phyloP scores from a whole-genome alignment of 441 rosid species.

The Raphanus hybrid region DNA sequence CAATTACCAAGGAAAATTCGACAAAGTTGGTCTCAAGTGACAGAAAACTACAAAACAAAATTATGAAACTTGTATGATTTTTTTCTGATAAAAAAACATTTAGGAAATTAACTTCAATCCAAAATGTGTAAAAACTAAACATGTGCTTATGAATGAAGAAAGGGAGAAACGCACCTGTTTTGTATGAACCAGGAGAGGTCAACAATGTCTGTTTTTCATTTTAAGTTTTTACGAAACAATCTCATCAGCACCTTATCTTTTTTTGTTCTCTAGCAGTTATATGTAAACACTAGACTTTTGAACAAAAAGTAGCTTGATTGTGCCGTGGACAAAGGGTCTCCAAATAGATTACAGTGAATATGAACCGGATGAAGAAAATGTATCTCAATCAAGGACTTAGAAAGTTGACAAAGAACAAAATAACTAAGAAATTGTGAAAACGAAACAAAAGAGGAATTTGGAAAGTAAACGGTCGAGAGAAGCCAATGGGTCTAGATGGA shows the following conservation, averaged over 20 bases:
- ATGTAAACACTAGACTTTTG: conserved; percentile 13
- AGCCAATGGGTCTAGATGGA: conserved; percentile 17
- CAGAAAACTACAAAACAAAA: conserved; percentile 2
- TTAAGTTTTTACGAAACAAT: conserved; percentile 15
- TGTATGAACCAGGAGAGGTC: conserved; percentile 34
- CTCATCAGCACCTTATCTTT: conserved; percentile 14
- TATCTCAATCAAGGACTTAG: conserved; percentile 9
- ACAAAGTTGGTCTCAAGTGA: conserved; percentile 19
- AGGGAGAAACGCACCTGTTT: conserved; percentile 18
- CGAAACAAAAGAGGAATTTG: neutral
- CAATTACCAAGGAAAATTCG: conserved; percentile 4
- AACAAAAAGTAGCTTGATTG: neutral
- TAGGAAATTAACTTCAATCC: conserved; percentile 6
- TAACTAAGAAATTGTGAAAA: neutral
- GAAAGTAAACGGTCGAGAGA: conserved; percentile 26
- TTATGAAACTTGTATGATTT: conserved; percentile 6
- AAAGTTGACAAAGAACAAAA: neutral
- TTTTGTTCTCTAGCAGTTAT: conserved; percentile 4
- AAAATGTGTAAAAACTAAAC: conserved; percentile 19
- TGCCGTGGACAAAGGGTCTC: neutral
- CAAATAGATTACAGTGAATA: neutral
- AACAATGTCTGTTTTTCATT: conserved; percentile 6
- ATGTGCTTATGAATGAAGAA: conserved; percentile 19
- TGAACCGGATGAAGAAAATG: conserved; percentile 16
- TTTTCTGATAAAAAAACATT: neutral